Evolutionary conservation across 805 yeast species (phyloP), one percentile per base, ranked within the genome.

Genomic region (Starmerella powellii): DNA sequence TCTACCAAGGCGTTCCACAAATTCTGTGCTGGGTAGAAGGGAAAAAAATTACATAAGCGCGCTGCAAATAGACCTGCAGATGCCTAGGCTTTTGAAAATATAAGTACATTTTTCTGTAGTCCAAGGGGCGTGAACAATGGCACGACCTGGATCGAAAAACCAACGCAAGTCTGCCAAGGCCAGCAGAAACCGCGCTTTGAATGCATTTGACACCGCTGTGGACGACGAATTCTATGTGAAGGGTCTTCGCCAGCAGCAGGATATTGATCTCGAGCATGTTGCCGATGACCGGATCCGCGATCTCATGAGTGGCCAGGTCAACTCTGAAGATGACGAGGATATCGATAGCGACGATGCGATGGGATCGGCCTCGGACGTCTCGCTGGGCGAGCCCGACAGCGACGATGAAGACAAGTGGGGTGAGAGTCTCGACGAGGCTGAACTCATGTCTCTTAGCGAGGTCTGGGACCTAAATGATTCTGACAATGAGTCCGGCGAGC

Each of bases 301-400:
- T 21, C 46, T 52, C 11, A 42, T 51, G 21, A 49, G 50, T 31
- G 63, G 58, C 23, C 55, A 52, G 8, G 66, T 58, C 19, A 48
- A 50, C 23, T 41, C 52, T 8, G 64, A 60, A 10, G 65, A 61
- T 32, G 68, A 60, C 23, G 64, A 61, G 18, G 66, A 81, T 46
- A 65, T 81, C 35, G 84, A 80, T 53, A 83, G 94, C 1, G 95
- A 86, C 59, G 95, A 81, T 53, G 95, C 94, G 0, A 62, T 83
- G 45, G 94, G 91, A 0, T 78, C 91, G 0, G 93, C 73, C 51
- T 74, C 70, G 45, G 83, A 76, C 42, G 79, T 74, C 56, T 74
- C 78, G 49, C 76, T 85, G 26, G 56, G 59, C 23, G 59, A 58
- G 23, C 63, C 61, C 3, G 68, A 61, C n/a, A 63, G 62, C 13